Conservation (phyloP, 805 yeast species). For the Millerozyma miso region DNA sequence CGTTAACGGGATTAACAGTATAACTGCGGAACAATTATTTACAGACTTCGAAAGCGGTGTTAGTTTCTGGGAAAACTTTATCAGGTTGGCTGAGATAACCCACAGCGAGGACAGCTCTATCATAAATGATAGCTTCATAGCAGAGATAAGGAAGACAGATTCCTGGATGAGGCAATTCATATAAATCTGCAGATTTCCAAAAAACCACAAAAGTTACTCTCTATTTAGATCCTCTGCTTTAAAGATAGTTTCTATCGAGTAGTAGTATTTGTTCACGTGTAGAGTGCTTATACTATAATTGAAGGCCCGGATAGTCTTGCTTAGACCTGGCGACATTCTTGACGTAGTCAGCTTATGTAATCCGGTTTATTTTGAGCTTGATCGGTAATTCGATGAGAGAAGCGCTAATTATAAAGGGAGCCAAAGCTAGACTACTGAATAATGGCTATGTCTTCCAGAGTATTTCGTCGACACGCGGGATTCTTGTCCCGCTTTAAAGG, state of each 20-base stretch:
- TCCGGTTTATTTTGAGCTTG: too few species aligned
- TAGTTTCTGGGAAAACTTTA: conserved; percentile 33
- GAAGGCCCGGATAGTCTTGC: too few species aligned
- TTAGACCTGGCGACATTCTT: too few species aligned
- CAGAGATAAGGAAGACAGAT: conserved; percentile 25
- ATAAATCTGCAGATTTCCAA: too few species aligned
- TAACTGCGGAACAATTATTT: conserved; percentile 27
- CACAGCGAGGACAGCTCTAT: conserved; percentile 24
- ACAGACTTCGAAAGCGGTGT: conserved; percentile 30
- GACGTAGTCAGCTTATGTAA: too few species aligned
- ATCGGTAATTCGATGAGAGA: too few species aligned
- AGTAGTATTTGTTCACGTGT: too few species aligned
- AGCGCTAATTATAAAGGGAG: too few species aligned
- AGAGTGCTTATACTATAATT: too few species aligned
- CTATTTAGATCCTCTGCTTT: too few species aligned
- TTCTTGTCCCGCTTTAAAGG: background rate
- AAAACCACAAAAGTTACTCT: too few species aligned
- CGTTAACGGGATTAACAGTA: conserved; percentile 37
- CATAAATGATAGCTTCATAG: conserved; percentile 19
- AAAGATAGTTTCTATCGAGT: too few species aligned
- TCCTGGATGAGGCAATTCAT: conserved; percentile 25
- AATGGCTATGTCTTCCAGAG: background rate
- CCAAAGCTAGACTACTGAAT: background rate
- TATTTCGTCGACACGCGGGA: background rate
- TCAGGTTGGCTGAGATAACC: conserved; percentile 20